phyloP scores from a whole-genome alignment of 805 yeast genomes.

The Wickerhamomyces chambardii region DNA sequence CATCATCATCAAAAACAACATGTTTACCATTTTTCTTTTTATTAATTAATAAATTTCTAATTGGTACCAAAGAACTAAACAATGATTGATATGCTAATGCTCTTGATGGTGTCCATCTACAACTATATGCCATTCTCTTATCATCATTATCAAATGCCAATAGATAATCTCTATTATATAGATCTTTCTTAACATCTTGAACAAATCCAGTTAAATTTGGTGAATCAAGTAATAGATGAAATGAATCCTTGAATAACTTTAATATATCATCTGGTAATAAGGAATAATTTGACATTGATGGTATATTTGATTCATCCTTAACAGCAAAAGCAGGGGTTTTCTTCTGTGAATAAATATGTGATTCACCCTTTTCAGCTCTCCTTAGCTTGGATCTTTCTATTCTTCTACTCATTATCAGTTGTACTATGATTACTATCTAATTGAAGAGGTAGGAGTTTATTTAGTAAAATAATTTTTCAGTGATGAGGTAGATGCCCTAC shows the following conservation, averaged over 20 bases:
- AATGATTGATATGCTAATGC: conserved; percentile 67
- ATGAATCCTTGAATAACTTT: conserved; percentile 12
- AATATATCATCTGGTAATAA: conserved; percentile 15
- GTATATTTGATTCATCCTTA: not conserved
- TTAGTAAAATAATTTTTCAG: too few species aligned
- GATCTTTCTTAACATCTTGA: conserved; percentile 61
- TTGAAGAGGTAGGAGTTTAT: too few species aligned
- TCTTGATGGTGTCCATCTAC: conserved; percentile 83
- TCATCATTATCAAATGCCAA: conserved; percentile 57
- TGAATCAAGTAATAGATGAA: conserved; percentile 12
- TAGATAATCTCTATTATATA: conserved; percentile 62
- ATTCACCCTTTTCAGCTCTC: conserved; percentile 13
- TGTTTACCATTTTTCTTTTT: conserved; percentile 3
- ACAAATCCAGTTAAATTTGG: conserved; percentile 28
- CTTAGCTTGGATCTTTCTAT: conserved; percentile 9
- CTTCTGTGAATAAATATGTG: conserved; percentile 8
- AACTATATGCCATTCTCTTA: conserved; percentile 68
- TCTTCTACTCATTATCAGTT: conserved; percentile 15
- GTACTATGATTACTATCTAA: too few species aligned
- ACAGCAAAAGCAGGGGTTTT: too few species aligned
- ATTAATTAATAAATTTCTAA: conserved; percentile 24
- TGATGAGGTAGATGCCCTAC: too few species aligned
- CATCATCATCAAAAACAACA: conserved; percentile 12
- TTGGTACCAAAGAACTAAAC: conserved; percentile 40
- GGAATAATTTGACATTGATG: conserved; percentile 1